A percentile compares a stretch with the other conserved stretches of the same genome.
Evolutionary conservation across 208 protist species (phyloP).

Genomic region (Crithidia mellificae): DNA sequence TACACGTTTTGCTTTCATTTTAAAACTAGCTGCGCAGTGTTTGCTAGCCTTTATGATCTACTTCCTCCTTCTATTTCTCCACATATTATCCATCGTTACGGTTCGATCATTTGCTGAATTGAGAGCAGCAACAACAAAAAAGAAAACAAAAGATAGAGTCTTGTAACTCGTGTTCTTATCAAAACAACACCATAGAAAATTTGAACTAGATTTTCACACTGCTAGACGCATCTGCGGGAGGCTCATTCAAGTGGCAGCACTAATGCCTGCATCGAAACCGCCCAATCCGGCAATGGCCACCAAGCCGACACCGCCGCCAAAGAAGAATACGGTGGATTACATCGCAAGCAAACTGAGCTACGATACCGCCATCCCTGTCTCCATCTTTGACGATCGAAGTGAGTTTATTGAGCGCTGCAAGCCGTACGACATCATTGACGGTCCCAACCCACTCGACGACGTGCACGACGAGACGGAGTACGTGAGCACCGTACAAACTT

Average conservation of each 20-base stretch:
- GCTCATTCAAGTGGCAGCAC: neutral
- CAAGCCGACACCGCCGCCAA: conserved; percentile 9
- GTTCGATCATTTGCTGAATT: no score
- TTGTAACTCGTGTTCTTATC: no score
- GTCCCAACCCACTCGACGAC: conserved; percentile 50
- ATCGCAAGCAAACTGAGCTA: conserved; percentile 56
- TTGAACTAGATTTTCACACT: neutral
- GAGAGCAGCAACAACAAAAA: no score
- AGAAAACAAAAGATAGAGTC: no score
- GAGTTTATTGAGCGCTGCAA: conserved; percentile 52
- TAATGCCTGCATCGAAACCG: conserved; percentile 3
- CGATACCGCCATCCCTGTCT: conserved; percentile 63
- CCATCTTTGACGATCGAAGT: conserved; percentile 37
- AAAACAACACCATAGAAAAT: no score
- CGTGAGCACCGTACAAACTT: neutral
- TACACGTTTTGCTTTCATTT: no score
- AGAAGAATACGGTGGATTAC: conserved; percentile 51
- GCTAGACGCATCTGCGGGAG: no score
- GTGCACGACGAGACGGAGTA: neutral
- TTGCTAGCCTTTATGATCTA: no score
- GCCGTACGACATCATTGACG: conserved; percentile 71
- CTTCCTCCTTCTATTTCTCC: no score
- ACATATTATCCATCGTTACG: no score
- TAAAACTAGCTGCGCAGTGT: no score
- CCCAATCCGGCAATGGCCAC: neutral